Conservation (phyloP, 192 early-diverging fungal species). For the Coemansia sp. region DNA sequence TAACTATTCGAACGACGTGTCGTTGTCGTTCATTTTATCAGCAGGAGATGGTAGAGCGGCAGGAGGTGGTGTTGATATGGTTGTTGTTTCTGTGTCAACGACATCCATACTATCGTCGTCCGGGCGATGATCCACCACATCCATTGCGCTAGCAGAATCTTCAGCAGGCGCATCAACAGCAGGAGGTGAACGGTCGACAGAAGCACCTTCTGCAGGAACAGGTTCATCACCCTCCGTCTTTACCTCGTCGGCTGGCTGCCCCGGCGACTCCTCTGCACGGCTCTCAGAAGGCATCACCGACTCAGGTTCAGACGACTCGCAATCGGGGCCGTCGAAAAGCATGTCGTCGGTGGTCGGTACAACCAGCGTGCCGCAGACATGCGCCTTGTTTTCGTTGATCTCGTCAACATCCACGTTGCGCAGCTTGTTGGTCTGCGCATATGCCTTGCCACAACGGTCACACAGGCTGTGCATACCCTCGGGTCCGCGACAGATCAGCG, state of each 20-base stretch:
- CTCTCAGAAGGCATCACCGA: not conserved
- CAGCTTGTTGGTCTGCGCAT: conserved; percentile 12
- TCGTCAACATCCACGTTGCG: conserved; percentile 16
- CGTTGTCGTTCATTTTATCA: not conserved
- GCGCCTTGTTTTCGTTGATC: conserved; percentile 27
- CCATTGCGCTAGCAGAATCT: not conserved
- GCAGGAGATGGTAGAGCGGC: no score
- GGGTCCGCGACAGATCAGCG: conserved; percentile 42
- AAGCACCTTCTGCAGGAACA: not conserved
- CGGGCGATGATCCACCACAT: not conserved
- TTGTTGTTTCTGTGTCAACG: not conserved
- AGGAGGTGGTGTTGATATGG: no score
- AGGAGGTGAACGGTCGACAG: not conserved
- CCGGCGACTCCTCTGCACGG: not conserved
- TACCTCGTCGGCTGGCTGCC: no score
- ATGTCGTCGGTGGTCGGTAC: not conserved
- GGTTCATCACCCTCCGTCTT: no score
- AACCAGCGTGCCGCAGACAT: conserved; percentile 19
- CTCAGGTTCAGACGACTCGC: not conserved
- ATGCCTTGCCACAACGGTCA: conserved; percentile 34
- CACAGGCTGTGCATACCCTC: conserved; percentile 52
- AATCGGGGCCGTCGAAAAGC: not conserved
- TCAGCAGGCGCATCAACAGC: not conserved
- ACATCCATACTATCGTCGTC: not conserved
- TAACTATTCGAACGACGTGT: not conserved